Evolutionary conservation across 2,329 filamentous ascomycete genomes (phyloP).

Genomic region (Phialophora macrospora): DNA sequence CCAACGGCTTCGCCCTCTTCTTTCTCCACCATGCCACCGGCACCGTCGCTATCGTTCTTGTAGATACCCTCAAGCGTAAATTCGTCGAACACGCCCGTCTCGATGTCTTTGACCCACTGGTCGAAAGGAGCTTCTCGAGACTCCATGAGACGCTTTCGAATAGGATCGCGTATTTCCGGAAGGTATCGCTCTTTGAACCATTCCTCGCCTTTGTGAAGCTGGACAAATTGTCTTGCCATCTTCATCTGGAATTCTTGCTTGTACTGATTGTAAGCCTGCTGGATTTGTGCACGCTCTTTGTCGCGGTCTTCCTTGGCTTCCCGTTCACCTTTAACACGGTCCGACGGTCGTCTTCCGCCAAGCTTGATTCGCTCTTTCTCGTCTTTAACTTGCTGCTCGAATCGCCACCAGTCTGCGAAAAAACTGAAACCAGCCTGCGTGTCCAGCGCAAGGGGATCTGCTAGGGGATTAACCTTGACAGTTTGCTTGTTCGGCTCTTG

Average conservation of each 20-base stretch:
- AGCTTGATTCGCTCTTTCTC: constrained; percentile 66
- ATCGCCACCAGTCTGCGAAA: constrained; percentile 71
- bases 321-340: constrained; percentile 64
- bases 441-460: constrained; percentile 66
- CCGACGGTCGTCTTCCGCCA: constrained; percentile 60
- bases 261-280: constrained; percentile 68
- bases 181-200: constrained; percentile 98
- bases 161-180: constrained; percentile 74
- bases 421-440: constrained; percentile 71
- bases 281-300: constrained; percentile 66
- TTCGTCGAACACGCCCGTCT: constrained; percentile 85
- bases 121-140: constrained; percentile 78
- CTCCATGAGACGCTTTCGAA: constrained; percentile 76
- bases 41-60: constrained; percentile 88
- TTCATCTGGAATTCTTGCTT: constrained; percentile 68
- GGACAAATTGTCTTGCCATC: constrained; percentile 88
- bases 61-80: constrained; percentile 93
- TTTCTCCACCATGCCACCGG: constrained; percentile 83
- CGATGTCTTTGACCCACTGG: constrained; percentile 88
- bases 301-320: constrained; percentile 67
- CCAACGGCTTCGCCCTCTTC: constrained; percentile 94
- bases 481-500: constrained; percentile 61
- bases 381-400: constrained; percentile 66
- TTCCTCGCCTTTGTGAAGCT: constrained; percentile 90
- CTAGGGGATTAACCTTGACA: constrained; percentile 61